phyloP scores from a whole-genome alignment of 116 monocot genomes.

The Dioscorea cayenensis region DNA sequence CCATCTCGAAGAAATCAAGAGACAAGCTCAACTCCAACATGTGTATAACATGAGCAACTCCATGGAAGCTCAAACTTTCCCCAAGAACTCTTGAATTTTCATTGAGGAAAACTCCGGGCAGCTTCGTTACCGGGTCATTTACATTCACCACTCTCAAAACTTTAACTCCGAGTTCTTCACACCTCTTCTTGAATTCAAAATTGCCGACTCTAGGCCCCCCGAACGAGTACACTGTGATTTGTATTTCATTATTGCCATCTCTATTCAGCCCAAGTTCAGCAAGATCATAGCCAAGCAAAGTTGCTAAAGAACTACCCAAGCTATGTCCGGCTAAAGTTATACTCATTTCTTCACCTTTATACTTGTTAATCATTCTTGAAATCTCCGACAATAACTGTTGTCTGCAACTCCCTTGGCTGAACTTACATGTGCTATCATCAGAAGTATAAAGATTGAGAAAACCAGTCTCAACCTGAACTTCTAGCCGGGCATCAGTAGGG shows the following conservation, averaged over 20 bases:
- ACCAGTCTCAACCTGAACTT: conserved; percentile 68
- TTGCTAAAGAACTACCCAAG: conserved; percentile 86
- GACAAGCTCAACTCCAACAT: conserved; percentile 80
- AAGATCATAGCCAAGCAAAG: conserved; percentile 75
- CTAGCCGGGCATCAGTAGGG: conserved; percentile 44
- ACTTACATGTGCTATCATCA: conserved; percentile 30
- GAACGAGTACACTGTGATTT: conserved; percentile 77
- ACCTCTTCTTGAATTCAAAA: conserved; percentile 53
- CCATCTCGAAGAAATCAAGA: conserved; percentile 68
- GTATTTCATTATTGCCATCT: conserved; percentile 5
- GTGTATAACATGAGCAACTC: conserved; percentile 57
- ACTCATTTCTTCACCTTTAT: conserved; percentile 55
- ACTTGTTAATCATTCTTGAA: conserved; percentile 22
- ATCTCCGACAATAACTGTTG: conserved; percentile 69
- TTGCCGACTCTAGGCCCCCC: conserved; percentile 91
- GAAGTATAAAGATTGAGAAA: conserved; percentile 79
- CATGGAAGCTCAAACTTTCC: conserved; percentile 27
- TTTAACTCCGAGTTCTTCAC: conserved; percentile 87
- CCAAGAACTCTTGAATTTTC: conserved; percentile 36
- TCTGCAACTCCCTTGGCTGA: conserved; percentile 59
- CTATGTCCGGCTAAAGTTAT: conserved; percentile 81
- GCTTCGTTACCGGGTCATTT: conserved; percentile 74
- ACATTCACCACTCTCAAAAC: conserved; percentile 79
- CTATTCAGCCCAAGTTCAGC: conserved; percentile 69
- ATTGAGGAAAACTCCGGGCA: conserved; percentile 65